A percentile compares a stretch with the other conserved stretches of the same genome.
Evolutionary conservation across 805 yeast species (phyloP).

Genomic region (Saccharomycopsis olivae): DNA sequence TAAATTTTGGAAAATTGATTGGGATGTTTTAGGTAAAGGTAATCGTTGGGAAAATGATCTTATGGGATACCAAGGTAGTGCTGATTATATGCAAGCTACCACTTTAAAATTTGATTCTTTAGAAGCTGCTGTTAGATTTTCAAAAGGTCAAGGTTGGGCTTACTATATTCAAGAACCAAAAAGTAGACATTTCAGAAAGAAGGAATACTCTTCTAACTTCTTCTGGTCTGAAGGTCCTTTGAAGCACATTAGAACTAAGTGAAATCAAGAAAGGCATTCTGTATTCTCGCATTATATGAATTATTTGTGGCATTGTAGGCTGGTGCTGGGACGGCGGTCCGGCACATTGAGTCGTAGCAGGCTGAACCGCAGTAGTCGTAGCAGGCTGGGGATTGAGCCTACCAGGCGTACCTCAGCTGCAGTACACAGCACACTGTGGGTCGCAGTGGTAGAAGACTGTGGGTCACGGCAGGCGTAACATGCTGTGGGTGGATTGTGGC

Average conservation of each 20-base stretch:
- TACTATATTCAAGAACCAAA: slow-evolving; percentile 77
- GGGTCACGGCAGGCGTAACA: too few species aligned
- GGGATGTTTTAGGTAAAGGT: slow-evolving; percentile 70
- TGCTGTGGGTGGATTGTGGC: too few species aligned
- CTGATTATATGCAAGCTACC: slow-evolving; percentile 64
- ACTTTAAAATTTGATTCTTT: slow-evolving; percentile 61
- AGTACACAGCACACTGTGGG: too few species aligned
- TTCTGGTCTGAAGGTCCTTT: slow-evolving; percentile 57
- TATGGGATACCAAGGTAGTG: slow-evolving; percentile 73
- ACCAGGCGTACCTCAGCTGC: too few species aligned
- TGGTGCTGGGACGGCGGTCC: too few species aligned
- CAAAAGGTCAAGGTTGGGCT: slow-evolving; percentile 79
- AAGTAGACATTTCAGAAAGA: slow-evolving; percentile 58
- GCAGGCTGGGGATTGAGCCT: too few species aligned
- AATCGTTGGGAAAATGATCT: slow-evolving; percentile 86
- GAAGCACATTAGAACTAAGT: slow-evolving; percentile 76
- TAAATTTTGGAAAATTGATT: slow-evolving; percentile 63
- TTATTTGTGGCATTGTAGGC: too few species aligned
- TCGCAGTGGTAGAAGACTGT: too few species aligned
- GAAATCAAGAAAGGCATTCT: slow-evolving; percentile 19
- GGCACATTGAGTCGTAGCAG: too few species aligned
- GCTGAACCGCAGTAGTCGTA: too few species aligned
- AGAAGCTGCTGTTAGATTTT: slow-evolving; percentile 71
- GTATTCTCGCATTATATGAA: too few species aligned
- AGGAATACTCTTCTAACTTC: slow-evolving; percentile 67